Conservation (phyloP, 2,329 filamentous ascomycete genomes). For the Aspergillus pseudonomiae region DNA sequence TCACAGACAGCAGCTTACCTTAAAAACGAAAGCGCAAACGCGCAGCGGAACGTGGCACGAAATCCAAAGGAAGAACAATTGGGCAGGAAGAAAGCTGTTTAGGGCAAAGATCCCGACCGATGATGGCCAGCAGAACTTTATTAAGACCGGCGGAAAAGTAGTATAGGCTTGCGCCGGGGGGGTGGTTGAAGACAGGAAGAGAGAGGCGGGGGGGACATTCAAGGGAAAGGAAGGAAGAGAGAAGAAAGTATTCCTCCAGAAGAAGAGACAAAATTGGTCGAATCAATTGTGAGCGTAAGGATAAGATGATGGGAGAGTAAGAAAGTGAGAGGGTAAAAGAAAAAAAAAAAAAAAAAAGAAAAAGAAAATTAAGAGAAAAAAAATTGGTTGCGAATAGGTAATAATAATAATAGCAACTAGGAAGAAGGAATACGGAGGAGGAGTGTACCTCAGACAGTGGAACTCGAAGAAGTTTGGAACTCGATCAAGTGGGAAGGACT, state of each 20-base stretch:
- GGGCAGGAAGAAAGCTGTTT: slow-evolving; percentile 20
- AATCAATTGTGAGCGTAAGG: background rate
- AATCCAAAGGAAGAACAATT: slow-evolving; percentile 25
- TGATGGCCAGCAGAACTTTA: slow-evolving; percentile 16
- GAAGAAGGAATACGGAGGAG: slow-evolving; percentile 2
- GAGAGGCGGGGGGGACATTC: too few relatives aligned
- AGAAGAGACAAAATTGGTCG: background rate
- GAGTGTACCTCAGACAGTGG: slow-evolving; percentile 5
- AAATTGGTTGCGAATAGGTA: slow-evolving; percentile 1
- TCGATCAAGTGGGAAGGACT: slow-evolving; percentile 14
- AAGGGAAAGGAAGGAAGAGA: slow-evolving; percentile 9
- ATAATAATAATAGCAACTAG: slow-evolving; percentile 4
- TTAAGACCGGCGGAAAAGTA: slow-evolving; percentile 12
- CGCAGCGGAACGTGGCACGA: slow-evolving; percentile 27
- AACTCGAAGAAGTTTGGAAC: slow-evolving; percentile 8
- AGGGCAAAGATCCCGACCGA: slow-evolving; percentile 24
- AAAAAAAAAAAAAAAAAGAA: background rate
- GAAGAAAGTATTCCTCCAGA: background rate
- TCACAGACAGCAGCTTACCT: slow-evolving; percentile 22
- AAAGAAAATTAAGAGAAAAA: slow-evolving; percentile 3
- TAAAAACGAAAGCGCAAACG: slow-evolving; percentile 22
- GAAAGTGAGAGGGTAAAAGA: slow-evolving; percentile 2
- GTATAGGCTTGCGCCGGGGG: slow-evolving; percentile 13
- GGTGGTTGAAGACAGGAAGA: slow-evolving; percentile 1
- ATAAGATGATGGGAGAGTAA: background rate